phyloP scores from a whole-genome alignment of 169 alveolate species.

The Theileria orientalis region DNA sequence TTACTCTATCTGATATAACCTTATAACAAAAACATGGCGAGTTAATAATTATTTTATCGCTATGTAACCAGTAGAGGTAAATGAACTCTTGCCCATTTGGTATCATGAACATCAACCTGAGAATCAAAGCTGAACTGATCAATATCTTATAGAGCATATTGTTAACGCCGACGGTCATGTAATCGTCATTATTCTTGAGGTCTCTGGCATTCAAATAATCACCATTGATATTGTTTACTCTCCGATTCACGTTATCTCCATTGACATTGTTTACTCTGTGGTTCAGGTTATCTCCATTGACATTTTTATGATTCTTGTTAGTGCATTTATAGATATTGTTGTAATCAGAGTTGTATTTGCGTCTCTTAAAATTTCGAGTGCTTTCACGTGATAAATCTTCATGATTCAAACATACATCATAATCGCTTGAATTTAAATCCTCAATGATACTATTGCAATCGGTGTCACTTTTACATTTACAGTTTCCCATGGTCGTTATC shows the following conservation, averaged over 20 bases:
- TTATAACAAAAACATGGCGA: not conserved
- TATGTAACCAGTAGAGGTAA: slow-evolving; percentile 48
- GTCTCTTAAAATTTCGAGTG: too few species aligned
- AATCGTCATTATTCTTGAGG: too few species aligned
- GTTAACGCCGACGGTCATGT: too few species aligned
- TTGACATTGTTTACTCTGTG: too few species aligned
- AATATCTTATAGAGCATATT: slow-evolving; percentile 19
- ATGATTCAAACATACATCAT: too few species aligned
- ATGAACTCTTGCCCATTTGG: slow-evolving; percentile 25
- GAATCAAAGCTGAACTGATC: slow-evolving; percentile 10
- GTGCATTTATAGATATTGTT: too few species aligned
- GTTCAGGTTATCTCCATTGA: not conserved
- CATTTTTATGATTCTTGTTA: not conserved
- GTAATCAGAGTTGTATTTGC: too few species aligned
- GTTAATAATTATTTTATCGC: not conserved
- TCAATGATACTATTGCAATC: not conserved
- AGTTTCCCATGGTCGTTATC: not conserved
- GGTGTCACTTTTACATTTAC: not conserved
- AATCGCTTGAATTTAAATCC: not conserved
- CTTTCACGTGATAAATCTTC: slow-evolving; percentile 1
- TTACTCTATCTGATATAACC: not conserved
- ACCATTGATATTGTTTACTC: too few species aligned
- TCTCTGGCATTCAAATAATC: too few species aligned
- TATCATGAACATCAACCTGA: slow-evolving; percentile 24
- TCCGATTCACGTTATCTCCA: not conserved